phyloP scores from a whole-genome alignment of 2,329 filamentous ascomycete species.

The Arthrobotrys sphaeroides region DNA sequence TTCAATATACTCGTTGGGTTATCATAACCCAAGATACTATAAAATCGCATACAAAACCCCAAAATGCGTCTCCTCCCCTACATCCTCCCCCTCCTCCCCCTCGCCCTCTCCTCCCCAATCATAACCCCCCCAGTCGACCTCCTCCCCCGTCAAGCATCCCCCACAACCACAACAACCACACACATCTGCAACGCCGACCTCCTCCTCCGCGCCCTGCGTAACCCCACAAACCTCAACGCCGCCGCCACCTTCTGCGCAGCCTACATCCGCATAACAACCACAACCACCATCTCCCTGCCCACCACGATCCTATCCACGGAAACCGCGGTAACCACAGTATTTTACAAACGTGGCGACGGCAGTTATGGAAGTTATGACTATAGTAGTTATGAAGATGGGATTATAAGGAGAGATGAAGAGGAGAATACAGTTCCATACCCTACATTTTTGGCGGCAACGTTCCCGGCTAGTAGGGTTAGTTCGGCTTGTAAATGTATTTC shows the following conservation, averaged over 20 bases:
- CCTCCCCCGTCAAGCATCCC: background rate
- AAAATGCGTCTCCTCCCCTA: background rate
- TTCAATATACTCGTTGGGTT: too few relatives aligned
- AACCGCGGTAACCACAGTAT: background rate
- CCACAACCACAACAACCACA: background rate
- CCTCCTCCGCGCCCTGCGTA: conserved; percentile 7
- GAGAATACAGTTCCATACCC: background rate
- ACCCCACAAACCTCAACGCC: background rate
- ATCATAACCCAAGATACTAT: too few relatives aligned
- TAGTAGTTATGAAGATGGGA: background rate
- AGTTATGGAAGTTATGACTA: background rate
- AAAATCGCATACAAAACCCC: too few relatives aligned
- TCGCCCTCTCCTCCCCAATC: background rate
- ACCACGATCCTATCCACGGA: background rate
- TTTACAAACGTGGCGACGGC: background rate
- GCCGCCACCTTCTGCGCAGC: background rate
- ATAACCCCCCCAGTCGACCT: too few relatives aligned
- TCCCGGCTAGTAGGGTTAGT: conserved; percentile 26
- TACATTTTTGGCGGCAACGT: conserved; percentile 4
- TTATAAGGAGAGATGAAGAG: background rate
- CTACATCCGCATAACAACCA: background rate
- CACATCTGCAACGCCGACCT: conserved; percentile 2
- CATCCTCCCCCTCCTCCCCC: background rate
- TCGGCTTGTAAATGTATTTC: conserved; percentile 11
- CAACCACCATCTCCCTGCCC: background rate